Conservation (phyloP, 768 basidiomycete species). For the Panellus pusillus region DNA sequence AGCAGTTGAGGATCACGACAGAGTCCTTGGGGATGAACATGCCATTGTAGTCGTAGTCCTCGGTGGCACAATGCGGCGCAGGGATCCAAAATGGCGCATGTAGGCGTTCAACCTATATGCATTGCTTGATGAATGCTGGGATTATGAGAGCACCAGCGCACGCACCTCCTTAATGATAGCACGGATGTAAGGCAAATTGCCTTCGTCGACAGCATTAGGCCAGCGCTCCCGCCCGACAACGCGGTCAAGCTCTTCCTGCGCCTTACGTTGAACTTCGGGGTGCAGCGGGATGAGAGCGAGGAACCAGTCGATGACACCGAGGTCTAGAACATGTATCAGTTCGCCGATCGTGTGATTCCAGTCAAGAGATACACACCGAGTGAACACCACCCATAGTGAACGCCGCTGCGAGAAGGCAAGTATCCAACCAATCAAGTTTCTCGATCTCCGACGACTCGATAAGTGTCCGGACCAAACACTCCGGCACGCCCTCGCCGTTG, state of each 20-base stretch:
- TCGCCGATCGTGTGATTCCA: not conserved
- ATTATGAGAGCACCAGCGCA: too few species aligned
- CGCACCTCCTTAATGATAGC: conserved; percentile 28
- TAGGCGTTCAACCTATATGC: conserved; percentile 3
- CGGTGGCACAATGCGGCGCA: conserved; percentile 19
- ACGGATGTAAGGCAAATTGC: conserved; percentile 27
- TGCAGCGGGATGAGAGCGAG: conserved; percentile 23
- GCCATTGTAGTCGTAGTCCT: conserved; percentile 31
- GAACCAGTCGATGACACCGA: conserved; percentile 28
- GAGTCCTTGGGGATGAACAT: conserved; percentile 30
- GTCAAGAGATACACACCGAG: conserved; percentile 23
- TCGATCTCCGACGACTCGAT: conserved; percentile 28
- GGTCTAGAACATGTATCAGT: conserved; percentile 13
- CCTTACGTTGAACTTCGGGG: conserved; percentile 18
- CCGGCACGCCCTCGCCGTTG: conserved; percentile 30
- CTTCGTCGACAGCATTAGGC: conserved; percentile 23
- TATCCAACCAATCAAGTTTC: conserved; percentile 30
- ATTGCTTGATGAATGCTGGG: not conserved
- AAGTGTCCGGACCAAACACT: conserved; percentile 34
- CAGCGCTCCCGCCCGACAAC: conserved; percentile 25
- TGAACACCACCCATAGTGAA: conserved; percentile 34
- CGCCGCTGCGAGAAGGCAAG: conserved; percentile 30
- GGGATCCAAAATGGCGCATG: conserved; percentile 14
- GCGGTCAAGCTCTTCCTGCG: conserved; percentile 21
- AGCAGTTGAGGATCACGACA: conserved; percentile 13